Evolutionary conservation across 805 yeast genomes (phyloP), one percentile per base, ranked within the genome.

Genomic region (Priceomyces fermenticarens): DNA sequence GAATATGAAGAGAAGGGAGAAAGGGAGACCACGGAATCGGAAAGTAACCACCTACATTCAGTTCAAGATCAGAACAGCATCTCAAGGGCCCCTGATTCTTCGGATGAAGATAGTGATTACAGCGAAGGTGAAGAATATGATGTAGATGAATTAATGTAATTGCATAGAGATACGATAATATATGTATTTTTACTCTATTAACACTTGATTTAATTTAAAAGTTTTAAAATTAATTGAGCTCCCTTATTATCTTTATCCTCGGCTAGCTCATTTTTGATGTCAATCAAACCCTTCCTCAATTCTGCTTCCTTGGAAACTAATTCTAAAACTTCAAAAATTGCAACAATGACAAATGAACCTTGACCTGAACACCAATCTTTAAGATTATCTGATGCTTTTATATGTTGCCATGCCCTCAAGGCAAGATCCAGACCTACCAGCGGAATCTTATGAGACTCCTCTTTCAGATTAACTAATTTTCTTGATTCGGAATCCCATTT

Each of bases 321-420:
- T 38, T 68, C 65, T 53, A 85, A 70, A 23, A 75, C 75, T 64
- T 91, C 97, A 51, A 72, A 76, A n/a, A 88, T 64, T 0, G 96
- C 79, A 37, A 88, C 90, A 40, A 90, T 70, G 12, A 88, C 86
- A 57, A 91, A 91, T 12, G 95, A 80, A 31, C 93, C 87, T 46
- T 77, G 77, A 34, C 73, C 70, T 23, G 55, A 42, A 33, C 84
- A 76, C 97, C 97, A 91, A 43, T 66, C 70, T 29, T 64, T 65
- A 29, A 87, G 63, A 16, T 60, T 58, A 40, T 77, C 47, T 32
- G 47, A 72, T 26, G 70, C 72, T 45, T 74, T 72, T 12, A 84
- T 75, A 28, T 81, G 78, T 37, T 75, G 76, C 11, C 63, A 67
- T 35, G 80, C 73, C 47, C 64, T 73, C 13, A 53, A 55, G 6